Percentiles rank a stretch among this genome's conserved stretches.
phyloP scores from a whole-genome alignment of 768 basidiomycete species.

The Tylopilus sp. region DNA sequence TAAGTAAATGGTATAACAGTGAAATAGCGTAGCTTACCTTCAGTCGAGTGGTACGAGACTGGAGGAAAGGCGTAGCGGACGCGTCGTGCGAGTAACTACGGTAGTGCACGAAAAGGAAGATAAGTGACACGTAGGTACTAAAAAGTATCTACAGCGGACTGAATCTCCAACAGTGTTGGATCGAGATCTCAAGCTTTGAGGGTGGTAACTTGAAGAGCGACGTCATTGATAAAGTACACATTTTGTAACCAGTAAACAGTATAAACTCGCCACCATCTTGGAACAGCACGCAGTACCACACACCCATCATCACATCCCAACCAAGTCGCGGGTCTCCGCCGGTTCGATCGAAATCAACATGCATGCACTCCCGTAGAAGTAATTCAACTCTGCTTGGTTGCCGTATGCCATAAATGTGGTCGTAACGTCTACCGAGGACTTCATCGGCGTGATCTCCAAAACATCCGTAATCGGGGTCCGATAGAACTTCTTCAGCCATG shows the following conservation, averaged over 20 bases:
- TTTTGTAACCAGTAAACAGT: not conserved
- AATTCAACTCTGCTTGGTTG: not conserved
- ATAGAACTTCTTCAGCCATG: not conserved
- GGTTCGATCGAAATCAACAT: conserved; percentile 11
- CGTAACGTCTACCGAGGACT: not conserved
- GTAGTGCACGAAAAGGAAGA: too few relatives aligned
- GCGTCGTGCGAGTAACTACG: too few relatives aligned
- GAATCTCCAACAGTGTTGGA: too few relatives aligned
- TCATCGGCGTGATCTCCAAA: conserved; percentile 6
- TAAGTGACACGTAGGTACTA: too few relatives aligned
- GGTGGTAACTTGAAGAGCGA: too few relatives aligned
- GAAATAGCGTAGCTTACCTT: too few relatives aligned
- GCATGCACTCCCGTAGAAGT: conserved; percentile 12
- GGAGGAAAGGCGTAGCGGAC: too few relatives aligned
- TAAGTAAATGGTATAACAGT: too few relatives aligned
- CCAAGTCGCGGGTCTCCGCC: not conserved
- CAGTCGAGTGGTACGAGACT: too few relatives aligned
- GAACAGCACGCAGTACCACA: not conserved
- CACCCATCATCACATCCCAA: not conserved
- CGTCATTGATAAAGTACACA: not conserved
- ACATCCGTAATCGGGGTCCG: not conserved
- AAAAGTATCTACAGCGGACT: too few relatives aligned
- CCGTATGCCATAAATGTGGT: not conserved
- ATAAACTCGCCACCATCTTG: too few relatives aligned
- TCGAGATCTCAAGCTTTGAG: too few relatives aligned